Evolutionary conservation across 2,329 filamentous ascomycete genomes (phyloP).

Genomic region (Beauveria sp.): DNA sequence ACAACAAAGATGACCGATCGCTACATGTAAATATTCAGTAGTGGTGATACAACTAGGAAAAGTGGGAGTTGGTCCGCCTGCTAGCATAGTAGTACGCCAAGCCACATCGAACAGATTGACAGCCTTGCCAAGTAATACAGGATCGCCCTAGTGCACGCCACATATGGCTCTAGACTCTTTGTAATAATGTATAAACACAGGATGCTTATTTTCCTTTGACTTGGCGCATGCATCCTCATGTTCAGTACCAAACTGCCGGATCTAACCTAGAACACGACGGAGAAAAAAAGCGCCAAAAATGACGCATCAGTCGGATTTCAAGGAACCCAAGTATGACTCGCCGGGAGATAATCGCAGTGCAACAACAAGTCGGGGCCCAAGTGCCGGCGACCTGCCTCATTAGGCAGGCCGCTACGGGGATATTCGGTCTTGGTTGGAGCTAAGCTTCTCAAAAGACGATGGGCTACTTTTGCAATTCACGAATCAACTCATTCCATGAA

Average conservation of each 20-base stretch:
- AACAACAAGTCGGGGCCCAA: neutral
- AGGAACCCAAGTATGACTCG: neutral
- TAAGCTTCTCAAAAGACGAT: neutral
- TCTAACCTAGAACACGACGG: neutral
- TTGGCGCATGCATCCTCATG: too few species aligned
- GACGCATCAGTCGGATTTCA: neutral
- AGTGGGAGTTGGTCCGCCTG: too few species aligned
- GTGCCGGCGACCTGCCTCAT: constrained; percentile 8
- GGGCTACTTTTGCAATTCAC: neutral
- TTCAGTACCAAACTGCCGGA: neutral
- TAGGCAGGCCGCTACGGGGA: neutral
- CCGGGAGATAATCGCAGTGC: neutral
- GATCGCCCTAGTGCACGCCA: neutral
- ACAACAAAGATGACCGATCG: too few species aligned
- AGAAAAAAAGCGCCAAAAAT: neutral
- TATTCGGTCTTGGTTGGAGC: neutral
- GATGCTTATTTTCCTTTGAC: too few species aligned
- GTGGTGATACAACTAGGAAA: too few species aligned
- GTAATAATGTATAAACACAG: too few species aligned
- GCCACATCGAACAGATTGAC: neutral
- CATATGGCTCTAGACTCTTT: neutral
- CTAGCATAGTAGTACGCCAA: too few species aligned
- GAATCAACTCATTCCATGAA: neutral
- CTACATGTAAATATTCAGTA: too few species aligned
- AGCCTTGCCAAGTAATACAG: neutral